Evolutionary conservation across 345 rosid genomes (phyloP).

Genomic region (Euphorbia lathyris): DNA sequence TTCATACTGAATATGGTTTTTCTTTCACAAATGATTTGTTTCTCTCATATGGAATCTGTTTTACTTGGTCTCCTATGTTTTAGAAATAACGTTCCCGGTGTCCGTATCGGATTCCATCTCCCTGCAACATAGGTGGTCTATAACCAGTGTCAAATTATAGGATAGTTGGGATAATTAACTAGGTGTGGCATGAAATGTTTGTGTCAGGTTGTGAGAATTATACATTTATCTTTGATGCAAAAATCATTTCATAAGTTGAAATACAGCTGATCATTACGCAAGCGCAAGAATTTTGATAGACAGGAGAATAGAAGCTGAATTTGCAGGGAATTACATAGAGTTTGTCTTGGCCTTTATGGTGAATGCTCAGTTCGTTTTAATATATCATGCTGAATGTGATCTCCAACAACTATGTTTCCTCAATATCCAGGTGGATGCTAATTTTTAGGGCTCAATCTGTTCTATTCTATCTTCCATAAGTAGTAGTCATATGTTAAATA

Average conservation of each 20-base stretch:
- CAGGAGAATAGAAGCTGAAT: not conserved
- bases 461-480: too few relatives aligned
- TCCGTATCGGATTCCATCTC: too few relatives aligned
- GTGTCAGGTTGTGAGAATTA: not conserved
- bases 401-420: too few relatives aligned
- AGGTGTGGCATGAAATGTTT: not conserved
- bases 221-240: not conserved
- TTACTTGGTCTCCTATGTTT: too few relatives aligned
- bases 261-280: not conserved
- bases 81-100: too few relatives aligned
- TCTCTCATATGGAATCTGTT: not conserved
- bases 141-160: not conserved
- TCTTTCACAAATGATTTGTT: not conserved
- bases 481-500: too few relatives aligned
- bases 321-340: not conserved
- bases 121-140: not conserved
- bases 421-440: too few relatives aligned
- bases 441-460: too few relatives aligned
- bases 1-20: slow-evolving; percentile 10
- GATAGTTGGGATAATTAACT: not conserved
- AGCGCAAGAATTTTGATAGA: not conserved
- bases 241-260: not conserved
- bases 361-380: not conserved
- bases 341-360: not conserved
- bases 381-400: not conserved